Evolutionary conservation across 768 basidiomycete species (phyloP).

Genomic region (Boletus patriciae): DNA sequence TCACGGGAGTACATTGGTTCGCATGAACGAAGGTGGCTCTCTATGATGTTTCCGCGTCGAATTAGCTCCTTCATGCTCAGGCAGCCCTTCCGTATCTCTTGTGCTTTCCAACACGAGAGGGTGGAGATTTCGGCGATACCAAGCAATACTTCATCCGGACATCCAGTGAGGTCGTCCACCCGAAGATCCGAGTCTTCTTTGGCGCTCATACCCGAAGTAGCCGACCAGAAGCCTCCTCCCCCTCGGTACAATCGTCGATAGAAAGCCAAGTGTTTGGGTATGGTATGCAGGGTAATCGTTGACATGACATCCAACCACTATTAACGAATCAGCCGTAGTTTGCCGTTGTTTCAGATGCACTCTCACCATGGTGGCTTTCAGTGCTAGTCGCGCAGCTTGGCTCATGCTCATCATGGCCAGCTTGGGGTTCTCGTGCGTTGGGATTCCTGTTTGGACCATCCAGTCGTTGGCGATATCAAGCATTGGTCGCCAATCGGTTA

Average conservation of each 20-base stretch:
- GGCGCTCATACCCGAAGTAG: slow-evolving; percentile 26
- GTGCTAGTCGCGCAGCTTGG: slow-evolving; percentile 52
- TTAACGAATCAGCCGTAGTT: slow-evolving; percentile 16
- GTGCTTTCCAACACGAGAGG: slow-evolving; percentile 72
- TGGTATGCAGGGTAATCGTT: slow-evolving; percentile 56
- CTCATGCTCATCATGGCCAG: slow-evolving; percentile 56
- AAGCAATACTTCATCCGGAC: slow-evolving; percentile 76
- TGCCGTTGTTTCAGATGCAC: background rate
- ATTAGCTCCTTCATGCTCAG: slow-evolving; percentile 76
- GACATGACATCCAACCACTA: slow-evolving; percentile 82
- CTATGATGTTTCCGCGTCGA: slow-evolving; percentile 68
- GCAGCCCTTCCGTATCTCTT: slow-evolving; percentile 60
- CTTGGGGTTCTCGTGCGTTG: slow-evolving; percentile 63
- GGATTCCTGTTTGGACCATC: slow-evolving; percentile 66
- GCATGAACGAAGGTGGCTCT: slow-evolving; percentile 56
- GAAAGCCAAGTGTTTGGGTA: slow-evolving; percentile 64
- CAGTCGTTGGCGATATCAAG: slow-evolving; percentile 75
- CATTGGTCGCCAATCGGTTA: slow-evolving; percentile 66
- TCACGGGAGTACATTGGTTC: slow-evolving; percentile 33
- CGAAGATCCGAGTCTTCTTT: slow-evolving; percentile 47
- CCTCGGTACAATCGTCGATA: slow-evolving; percentile 67
- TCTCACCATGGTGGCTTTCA: slow-evolving; percentile 75
- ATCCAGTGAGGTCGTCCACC: slow-evolving; percentile 72
- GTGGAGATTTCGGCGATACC: slow-evolving; percentile 73
- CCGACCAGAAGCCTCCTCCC: slow-evolving; percentile 47